A percentile compares a stretch with the other conserved stretches of the same genome.
phyloP scores from a whole-genome alignment of 306 rosid genomes.

The Bauhinia variegata region DNA sequence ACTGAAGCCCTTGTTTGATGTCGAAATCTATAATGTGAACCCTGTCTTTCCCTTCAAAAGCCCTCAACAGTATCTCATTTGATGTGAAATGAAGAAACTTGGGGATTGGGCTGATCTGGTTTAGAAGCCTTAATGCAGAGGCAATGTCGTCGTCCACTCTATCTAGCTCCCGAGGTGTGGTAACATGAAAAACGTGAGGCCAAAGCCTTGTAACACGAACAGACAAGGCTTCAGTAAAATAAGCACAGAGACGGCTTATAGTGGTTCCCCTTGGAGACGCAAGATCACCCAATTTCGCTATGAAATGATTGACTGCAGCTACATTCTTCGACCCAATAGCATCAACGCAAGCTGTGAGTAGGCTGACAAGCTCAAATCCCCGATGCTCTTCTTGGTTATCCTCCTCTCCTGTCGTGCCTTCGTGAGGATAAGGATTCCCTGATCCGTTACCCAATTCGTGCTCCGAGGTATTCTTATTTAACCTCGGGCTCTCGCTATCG shows the following conservation, averaged over 20 bases:
- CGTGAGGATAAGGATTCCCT: constrained; percentile 58
- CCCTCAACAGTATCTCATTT: constrained; percentile 82
- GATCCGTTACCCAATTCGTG: constrained; percentile 73
- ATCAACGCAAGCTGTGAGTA: constrained; percentile 78
- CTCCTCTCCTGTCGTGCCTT: constrained; percentile 57
- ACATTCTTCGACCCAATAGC: constrained; percentile 77
- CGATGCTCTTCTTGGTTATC: constrained; percentile 59
- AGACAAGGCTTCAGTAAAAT: constrained; percentile 87
- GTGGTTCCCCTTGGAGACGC: constrained; percentile 78
- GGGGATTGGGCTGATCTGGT: constrained; percentile 82
- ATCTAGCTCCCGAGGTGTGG: constrained; percentile 74
- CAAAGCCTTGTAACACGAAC: constrained; percentile 77
- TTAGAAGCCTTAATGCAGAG: constrained; percentile 64
- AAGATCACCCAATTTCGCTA: constrained; percentile 75
- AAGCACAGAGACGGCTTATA: constrained; percentile 72
- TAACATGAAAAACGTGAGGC: constrained; percentile 84
- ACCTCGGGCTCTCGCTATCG: constrained; percentile 43
- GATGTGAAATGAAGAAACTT: constrained; percentile 91
- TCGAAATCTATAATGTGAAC: constrained; percentile 96
- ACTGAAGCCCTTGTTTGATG: constrained; percentile 90
- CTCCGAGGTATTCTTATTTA: constrained; percentile 58
- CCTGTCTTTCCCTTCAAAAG: constrained; percentile 95
- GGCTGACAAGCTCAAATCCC: constrained; percentile 74
- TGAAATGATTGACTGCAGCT: constrained; percentile 65
- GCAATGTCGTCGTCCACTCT: constrained; percentile 75